These are phyloP conservation scores for Silene noctiflora DNA, from an alignment of 179 eudicot genomes.

Conservation along the genomic window DNA sequence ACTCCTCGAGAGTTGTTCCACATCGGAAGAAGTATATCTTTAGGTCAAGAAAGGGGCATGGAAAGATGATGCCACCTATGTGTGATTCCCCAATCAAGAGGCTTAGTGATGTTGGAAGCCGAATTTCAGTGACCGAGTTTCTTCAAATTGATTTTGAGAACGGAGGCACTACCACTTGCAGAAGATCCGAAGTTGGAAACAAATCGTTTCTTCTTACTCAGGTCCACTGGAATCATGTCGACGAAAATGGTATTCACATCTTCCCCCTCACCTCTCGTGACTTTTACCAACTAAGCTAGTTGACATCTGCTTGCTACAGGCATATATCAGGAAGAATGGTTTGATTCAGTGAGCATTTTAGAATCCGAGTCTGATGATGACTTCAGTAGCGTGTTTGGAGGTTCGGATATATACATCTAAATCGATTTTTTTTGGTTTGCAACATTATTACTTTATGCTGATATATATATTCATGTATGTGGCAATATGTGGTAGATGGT, in stretches of 20 bases:
- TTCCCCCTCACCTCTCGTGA: too few species aligned
- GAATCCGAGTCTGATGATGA: slow-evolving; percentile 85
- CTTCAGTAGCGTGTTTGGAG: slow-evolving; percentile 66
- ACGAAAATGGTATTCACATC: slow-evolving; percentile 40
- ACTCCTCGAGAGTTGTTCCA: slow-evolving; percentile 29
- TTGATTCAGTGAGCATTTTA: slow-evolving; percentile 63
- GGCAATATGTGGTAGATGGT: slow-evolving; percentile 25
- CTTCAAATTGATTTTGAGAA: slow-evolving; percentile 43
- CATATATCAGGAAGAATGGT: slow-evolving; percentile 74
- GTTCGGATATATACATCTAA: slow-evolving; percentile 26
- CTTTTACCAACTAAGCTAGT: too few species aligned
- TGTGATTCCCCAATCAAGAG: slow-evolving; percentile 42
- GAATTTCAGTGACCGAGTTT: slow-evolving; percentile 43
- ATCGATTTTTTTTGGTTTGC: not conserved
- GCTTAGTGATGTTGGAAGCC: slow-evolving; percentile 38
- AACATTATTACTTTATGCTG: slow-evolving; percentile 1
- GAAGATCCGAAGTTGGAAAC: slow-evolving; percentile 49
- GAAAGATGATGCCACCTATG: slow-evolving; percentile 21
- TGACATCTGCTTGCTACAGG: slow-evolving; percentile 29
- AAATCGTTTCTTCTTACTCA: slow-evolving; percentile 46
- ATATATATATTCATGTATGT: slow-evolving; percentile 1
- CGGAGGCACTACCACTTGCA: slow-evolving; percentile 41
- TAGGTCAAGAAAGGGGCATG: slow-evolving; percentile 29
- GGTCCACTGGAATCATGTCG: slow-evolving; percentile 44
- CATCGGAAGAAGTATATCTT: slow-evolving; percentile 29